Evolutionary conservation across 169 alveolate genomes (phyloP).

Genomic region (Theileria parva): DNA sequence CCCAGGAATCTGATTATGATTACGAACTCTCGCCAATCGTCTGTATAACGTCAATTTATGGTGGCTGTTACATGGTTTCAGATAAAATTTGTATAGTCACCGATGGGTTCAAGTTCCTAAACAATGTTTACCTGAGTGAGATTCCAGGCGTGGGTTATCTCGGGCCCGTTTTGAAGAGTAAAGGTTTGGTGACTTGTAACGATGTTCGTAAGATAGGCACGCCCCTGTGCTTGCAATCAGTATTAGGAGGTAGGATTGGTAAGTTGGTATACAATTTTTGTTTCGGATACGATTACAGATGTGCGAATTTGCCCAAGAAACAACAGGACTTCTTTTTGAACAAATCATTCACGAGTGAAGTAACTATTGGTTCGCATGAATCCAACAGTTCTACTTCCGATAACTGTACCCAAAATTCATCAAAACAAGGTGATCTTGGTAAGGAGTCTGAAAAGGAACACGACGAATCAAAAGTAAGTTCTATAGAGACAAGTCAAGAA

Average conservation of each 20-base stretch:
- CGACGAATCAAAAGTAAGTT: neutral
- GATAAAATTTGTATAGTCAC: constrained; percentile 31
- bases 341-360: constrained; percentile 5
- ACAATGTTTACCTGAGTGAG: constrained; percentile 35
- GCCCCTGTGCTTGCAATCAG: constrained; percentile 4
- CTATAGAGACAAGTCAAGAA: neutral
- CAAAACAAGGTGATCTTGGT: neutral
- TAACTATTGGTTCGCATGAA: neutral
- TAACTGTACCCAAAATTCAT: neutral
- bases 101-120: constrained; percentile 33
- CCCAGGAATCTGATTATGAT: neutral
- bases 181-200: constrained; percentile 27
- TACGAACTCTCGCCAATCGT: neutral
- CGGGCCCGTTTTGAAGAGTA: constrained; percentile 6
- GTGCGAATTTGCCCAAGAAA: constrained; percentile 37
- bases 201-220: constrained; percentile 30
- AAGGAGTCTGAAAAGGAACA: neutral
- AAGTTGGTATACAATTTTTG: constrained; percentile 35
- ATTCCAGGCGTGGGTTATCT: constrained; percentile 47
- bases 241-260: constrained; percentile 43
- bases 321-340: constrained; percentile 31
- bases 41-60: neutral
- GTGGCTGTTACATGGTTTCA: neutral
- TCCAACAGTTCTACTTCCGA: neutral
- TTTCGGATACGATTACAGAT: constrained; percentile 38